Evolutionary conservation across 2,329 filamentous ascomycete species (phyloP), one percentile per base, ranked within the genome.

Genomic region (Aureobasidium sp.): DNA sequence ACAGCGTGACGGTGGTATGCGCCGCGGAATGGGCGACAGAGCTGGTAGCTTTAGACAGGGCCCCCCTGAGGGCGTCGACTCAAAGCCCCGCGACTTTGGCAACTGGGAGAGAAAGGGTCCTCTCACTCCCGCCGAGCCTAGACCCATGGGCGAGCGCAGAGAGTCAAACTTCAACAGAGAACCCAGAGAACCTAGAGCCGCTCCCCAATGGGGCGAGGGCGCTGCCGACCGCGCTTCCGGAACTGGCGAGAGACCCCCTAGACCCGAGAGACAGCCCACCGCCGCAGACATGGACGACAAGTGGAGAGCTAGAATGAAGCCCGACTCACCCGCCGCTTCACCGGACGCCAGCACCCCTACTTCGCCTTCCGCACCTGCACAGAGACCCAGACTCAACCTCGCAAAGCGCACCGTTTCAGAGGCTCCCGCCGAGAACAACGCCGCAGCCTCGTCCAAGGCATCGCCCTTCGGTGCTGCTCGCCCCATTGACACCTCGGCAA

Each of bases 61-160:
- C 57, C 84, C 85, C 66, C 80, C 82, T 64, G 84, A 88, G 65
- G 79, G 80, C 58, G 57, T 61, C 22, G 90, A 93, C 73, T 88
- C 88, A 67, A 92, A 90, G 74, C 77, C 85, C 62, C 87, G 90
- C 63, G 90, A 95, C 73, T 88, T 94, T 67, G 83, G 85, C 68
- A 95, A 91, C 76, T 99, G 94, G 94, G 93, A 97, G 77, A 89
- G 94, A 69, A 94, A 90, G 73, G 94, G 94, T 14, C 94, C 94
- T 41, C 81, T 97, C 62, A 90, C 93, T 45, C 90, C 93, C 25
- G 76, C 80, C 78, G 60, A 62, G 60, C 42, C 60, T n/a, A 55
- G 49, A 56, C 60, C 51, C 34, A 15, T 11, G 37, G 27, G 58
- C 9, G 59, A 62, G 25, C 57, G 41, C 47, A 61, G 47, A 52